Base-by-base conservation (phyloP, 2,329 filamentous ascomycete species). In the Acephala macrosclerotiorum region DNA sequence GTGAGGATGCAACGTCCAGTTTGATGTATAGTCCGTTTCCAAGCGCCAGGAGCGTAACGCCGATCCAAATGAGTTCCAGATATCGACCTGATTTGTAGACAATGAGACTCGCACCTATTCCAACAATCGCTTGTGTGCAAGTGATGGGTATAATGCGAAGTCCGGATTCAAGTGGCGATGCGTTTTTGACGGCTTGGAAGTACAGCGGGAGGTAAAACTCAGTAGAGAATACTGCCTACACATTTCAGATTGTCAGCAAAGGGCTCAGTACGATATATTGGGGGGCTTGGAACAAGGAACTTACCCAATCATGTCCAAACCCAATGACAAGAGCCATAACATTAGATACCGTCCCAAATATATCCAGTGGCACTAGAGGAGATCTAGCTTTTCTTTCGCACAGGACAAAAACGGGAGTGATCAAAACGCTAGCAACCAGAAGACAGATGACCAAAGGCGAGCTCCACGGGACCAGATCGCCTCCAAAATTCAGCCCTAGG, bases 401-500 rank as follows among this genome's bases (percentile, higher is more conserved):
- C 71, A 89, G 87, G 25, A 91, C 58, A 70, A 96, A 96, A 40
- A 71, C 25, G 5, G 51, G 36, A 9, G 92, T 83, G 9, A 84
- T 80, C 42, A 90, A 66, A 35, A 86, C 74, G 86, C 93, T 92
- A 71, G 94, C 93, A 59, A 94, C 80, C 68, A 96, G 83, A 35
- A 96, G 83, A 73, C 91, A 94, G 72, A 96, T 84, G 29, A 94
- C 91, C 0, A 86, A 89, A 1, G 90, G 83, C 0, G 91, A 94
- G 60, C 79, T 78, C 93, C 93, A 96, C 1, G 93, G 89, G 68
- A 86, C 87, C 35, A 82, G 81, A 60, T 92, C 85, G 60, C 92
- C 93, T 61, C 93, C 93, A 68, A 94, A 91, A 73, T 96, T 90
- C 11, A 96, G 85, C 0, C 92, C 93, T 55, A 96, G 87, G 2